Base-by-base conservation (phyloP, 306 rosid species). In the Rubus parviflorus region DNA sequence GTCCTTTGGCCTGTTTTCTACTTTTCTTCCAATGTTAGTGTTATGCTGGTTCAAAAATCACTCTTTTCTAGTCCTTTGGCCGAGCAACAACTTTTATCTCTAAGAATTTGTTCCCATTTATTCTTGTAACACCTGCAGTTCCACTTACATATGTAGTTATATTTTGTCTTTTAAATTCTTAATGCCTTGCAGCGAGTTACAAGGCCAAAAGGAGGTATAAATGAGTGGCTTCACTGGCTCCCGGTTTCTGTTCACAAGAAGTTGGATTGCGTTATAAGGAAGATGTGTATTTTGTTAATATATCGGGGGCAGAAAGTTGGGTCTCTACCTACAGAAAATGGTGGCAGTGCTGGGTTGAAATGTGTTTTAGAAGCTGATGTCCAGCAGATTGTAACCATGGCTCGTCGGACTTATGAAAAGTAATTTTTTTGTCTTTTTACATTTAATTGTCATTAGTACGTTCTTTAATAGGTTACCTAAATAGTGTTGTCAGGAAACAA, bases 211-310 rank as follows among this genome's bases (percentile, higher is more conserved):
- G 97, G 92, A 74, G 95, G 97, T 75, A 35, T 90, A 60, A 92
- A 92, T 77, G 88, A 89, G 69, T 94, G 95, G 95, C 95, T 94
- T 66, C 97, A 86, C 75, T 92, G 98, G 98, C 93, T 94, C 81
- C 97, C 98, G 0, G 95, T 94, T 67, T 89, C 93, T 42, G 60
- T 90, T 61, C 97, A 94, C 83, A 92, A 89, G 76, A 89, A 76
- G 54, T 63, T 94, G 60, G 51, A 88, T 80, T 87, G 79, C 81
- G 38, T 94, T 81, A 68, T 89, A 48, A 81, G 86, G 79, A 83
- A 56, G 73, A 57, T 94, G 19, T 11, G 53, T 63, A 13, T 87
- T 71, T 41, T 83, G 65, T 63, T 82, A 62, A 86, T 76, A 74
- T 86, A 89, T 63, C 86, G 79, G 54, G 75, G 83, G 51, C 82